Percentiles rank a stretch among this genome's conserved stretches.
These are phyloP conservation scores for Neopestalotiopsis sp. DNA, from an alignment of 2,329 filamentous ascomycete species.

Conservation along the genomic window DNA sequence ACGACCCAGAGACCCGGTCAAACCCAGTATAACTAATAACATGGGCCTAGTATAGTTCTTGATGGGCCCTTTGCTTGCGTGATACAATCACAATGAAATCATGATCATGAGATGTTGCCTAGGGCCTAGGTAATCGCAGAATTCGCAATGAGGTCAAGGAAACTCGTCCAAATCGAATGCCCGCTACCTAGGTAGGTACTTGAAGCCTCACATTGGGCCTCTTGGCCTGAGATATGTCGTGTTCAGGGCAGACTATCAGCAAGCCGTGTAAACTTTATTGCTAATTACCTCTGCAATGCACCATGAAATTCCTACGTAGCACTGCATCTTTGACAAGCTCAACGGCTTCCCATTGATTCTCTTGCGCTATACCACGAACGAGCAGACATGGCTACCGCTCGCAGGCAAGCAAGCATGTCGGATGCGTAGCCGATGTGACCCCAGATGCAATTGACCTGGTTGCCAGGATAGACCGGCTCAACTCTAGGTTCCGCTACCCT, in stretches of 20 bases:
- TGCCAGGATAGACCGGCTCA: not conserved
- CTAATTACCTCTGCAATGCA: not conserved
- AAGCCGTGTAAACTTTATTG: not conserved
- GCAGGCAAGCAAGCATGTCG: not conserved
- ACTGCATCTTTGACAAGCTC: not conserved
- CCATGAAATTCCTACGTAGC: not conserved
- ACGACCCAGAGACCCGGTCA: not conserved
- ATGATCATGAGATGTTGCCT: not conserved
- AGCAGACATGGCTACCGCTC: too few species aligned
- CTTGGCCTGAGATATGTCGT: too few species aligned
- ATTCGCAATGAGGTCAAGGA: not conserved
- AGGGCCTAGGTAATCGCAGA: not conserved
- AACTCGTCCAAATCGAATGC: too few species aligned
- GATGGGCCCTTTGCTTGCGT: not conserved
- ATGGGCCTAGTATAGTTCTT: not conserved
- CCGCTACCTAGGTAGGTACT: too few species aligned
- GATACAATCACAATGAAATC: not conserved
- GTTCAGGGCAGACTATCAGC: too few species aligned
- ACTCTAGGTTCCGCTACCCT: conserved; percentile 9
- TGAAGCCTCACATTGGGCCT: too few species aligned
- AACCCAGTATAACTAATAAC: not conserved
- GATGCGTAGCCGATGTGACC: conserved; percentile 6
- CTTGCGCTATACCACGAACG: conserved; percentile 5
- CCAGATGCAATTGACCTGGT: not conserved
- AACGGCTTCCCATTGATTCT: not conserved